Percentiles rank a stretch among this genome's conserved stretches.
phyloP scores from a whole-genome alignment of 2,329 filamentous ascomycete genomes.

The Lachnellula arida region DNA sequence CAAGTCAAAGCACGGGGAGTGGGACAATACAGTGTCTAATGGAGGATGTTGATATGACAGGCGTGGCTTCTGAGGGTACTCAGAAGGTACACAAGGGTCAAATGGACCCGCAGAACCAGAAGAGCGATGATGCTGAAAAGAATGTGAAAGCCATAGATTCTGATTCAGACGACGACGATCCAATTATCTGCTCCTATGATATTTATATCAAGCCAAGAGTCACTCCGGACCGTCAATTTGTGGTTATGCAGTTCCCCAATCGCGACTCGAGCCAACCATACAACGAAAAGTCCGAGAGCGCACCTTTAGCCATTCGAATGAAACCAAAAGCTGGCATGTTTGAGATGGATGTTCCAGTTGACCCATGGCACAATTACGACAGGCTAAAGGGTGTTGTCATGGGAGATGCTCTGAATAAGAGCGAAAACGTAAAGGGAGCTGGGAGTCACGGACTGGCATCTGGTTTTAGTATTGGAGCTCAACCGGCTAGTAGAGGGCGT shows the following conservation, averaged over 20 bases:
- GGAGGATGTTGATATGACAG: not conserved
- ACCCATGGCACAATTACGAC: conserved; percentile 69
- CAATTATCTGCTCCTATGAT: conserved; percentile 71
- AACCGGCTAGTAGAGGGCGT: conserved; percentile 34
- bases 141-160: conserved; percentile 4
- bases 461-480: conserved; percentile 61
- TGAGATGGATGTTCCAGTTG: conserved; percentile 86
- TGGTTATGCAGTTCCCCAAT: conserved; percentile 87
- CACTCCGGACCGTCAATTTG: conserved; percentile 57
- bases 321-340: conserved; percentile 80
- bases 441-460: conserved; percentile 67
- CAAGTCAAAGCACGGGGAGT: not conserved
- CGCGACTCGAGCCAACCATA: conserved; percentile 57
- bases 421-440: conserved; percentile 46
- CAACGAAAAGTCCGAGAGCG: conserved; percentile 47
- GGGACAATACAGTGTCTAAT: not conserved
- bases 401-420: conserved; percentile 67
- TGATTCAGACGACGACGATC: conserved; percentile 45
- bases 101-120: not conserved
- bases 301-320: conserved; percentile 70
- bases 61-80: not conserved
- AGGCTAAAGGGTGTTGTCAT: conserved; percentile 75
- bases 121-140: not conserved
- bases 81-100: not conserved
- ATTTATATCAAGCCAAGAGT: conserved; percentile 78